Percentiles rank a stretch among this genome's conserved stretches.
Conservation (phyloP, 768 basidiomycete species). For the Suillus ampliporus region DNA sequence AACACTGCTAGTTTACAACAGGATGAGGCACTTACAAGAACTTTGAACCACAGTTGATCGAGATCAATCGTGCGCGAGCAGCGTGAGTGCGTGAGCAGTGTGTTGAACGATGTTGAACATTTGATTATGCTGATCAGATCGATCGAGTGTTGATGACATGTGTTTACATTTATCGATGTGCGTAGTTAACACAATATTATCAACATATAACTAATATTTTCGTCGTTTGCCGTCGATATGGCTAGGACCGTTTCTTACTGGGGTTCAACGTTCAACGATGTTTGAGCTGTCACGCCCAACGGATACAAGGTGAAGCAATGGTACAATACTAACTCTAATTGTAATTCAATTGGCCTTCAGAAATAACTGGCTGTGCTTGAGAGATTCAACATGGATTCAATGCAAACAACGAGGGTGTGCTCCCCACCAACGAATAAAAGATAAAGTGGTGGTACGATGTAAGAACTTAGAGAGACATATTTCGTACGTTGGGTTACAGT, state of each 20-base stretch:
- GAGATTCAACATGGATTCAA: too few relatives aligned
- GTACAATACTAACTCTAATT: too few relatives aligned
- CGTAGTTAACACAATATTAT: constrained; percentile 1
- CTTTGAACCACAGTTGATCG: not conserved
- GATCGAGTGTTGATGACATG: not conserved
- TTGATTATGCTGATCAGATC: not conserved
- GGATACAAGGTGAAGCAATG: too few relatives aligned
- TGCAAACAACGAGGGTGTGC: too few relatives aligned
- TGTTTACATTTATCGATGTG: not conserved
- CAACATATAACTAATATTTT: not conserved
- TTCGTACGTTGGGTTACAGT: not conserved
- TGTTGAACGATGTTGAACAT: not conserved
- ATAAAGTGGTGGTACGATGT: too few relatives aligned
- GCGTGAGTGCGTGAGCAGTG: not conserved
- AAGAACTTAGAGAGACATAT: not conserved
- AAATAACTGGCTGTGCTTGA: too few relatives aligned
- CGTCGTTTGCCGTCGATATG: not conserved
- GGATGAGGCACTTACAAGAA: too few relatives aligned
- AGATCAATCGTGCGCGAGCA: not conserved
- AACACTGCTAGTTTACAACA: too few relatives aligned
- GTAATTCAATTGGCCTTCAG: too few relatives aligned
- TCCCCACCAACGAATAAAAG: not conserved
- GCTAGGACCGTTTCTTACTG: too few relatives aligned
- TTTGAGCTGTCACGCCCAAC: too few relatives aligned
- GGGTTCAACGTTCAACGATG: too few relatives aligned